phyloP scores from a whole-genome alignment of 1,139 yeast genomes.

The Debaryomyces sp. region DNA sequence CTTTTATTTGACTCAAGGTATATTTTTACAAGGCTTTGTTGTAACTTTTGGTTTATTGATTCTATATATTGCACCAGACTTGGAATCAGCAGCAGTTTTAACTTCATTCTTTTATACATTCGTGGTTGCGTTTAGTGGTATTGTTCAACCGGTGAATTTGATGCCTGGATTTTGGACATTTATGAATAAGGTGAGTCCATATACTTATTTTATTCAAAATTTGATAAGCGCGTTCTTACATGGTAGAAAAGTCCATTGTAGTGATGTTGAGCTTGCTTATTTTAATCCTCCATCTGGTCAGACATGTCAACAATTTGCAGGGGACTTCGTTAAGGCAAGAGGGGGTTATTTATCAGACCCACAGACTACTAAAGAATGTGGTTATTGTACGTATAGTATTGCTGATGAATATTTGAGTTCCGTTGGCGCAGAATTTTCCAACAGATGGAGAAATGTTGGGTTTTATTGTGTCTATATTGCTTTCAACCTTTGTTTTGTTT shows the following conservation, averaged over 20 bases:
- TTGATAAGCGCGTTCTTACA: slow-evolving; percentile 56
- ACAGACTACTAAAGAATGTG: slow-evolving; percentile 54
- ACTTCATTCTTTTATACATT: slow-evolving; percentile 56
- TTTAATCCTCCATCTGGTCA: slow-evolving; percentile 60
- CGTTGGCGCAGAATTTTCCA: slow-evolving; percentile 45
- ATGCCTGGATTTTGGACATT: slow-evolving; percentile 70
- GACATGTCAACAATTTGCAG: slow-evolving; percentile 61
- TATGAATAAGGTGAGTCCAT: slow-evolving; percentile 72
- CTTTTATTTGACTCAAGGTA: slow-evolving; percentile 50
- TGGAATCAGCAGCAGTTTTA: slow-evolving; percentile 63
- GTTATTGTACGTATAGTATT: slow-evolving; percentile 54
- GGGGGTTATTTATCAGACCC: slow-evolving; percentile 62
- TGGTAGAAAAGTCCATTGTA: slow-evolving; percentile 57
- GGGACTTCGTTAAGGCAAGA: slow-evolving; percentile 17
- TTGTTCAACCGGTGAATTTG: slow-evolving; percentile 55
- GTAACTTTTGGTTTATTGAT: slow-evolving; percentile 56
- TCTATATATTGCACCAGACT: slow-evolving; percentile 60
- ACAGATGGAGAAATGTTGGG: slow-evolving; percentile 71
- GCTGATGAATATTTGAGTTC: slow-evolving; percentile 57
- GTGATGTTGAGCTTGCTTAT: slow-evolving; percentile 48
- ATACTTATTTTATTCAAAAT: slow-evolving; percentile 67
- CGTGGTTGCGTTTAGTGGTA: slow-evolving; percentile 63
- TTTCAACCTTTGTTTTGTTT: slow-evolving; percentile 46
- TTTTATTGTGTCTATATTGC: slow-evolving; percentile 56
- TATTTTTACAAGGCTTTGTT: slow-evolving; percentile 58